These are phyloP conservation scores for Coniferiporia sulphurascens DNA, from an alignment of 1,284 basidiomycete species.

Conservation along the genomic window DNA sequence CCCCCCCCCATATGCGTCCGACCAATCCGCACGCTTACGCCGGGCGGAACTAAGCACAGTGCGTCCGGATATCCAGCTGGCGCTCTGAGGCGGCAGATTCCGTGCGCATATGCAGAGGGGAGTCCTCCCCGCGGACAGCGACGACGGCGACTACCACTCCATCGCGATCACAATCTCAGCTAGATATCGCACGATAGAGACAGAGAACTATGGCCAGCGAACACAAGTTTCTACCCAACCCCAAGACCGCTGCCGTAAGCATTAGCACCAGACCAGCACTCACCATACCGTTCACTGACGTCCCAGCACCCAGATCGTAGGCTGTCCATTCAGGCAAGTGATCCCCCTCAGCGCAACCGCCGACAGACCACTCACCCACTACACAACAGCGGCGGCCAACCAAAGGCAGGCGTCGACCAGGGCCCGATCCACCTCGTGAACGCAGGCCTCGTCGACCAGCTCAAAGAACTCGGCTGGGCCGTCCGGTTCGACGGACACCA, in stretches of 20 bases:
- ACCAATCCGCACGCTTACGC: no score
- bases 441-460: slow-evolving; percentile 77
- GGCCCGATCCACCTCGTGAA: slow-evolving; percentile 85
- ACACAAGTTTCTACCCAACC: slow-evolving; percentile 53
- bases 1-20: no score
- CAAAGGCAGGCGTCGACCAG: slow-evolving; percentile 82
- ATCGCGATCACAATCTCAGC: not conserved
- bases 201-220: slow-evolving; percentile 5
- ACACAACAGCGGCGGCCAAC: slow-evolving; percentile 52
- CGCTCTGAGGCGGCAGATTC: not conserved
- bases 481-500: slow-evolving; percentile 88
- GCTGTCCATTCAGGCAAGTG: slow-evolving; percentile 66
- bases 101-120: not conserved
- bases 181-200: not conserved
- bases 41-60: not conserved
- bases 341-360: not conserved
- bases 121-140: not conserved
- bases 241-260: slow-evolving; percentile 66
- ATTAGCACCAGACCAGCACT: no score
- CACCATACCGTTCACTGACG: not conserved
- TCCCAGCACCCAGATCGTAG: slow-evolving; percentile 49
- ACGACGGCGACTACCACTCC: not conserved
- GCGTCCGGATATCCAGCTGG: not conserved
- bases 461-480: slow-evolving; percentile 80
- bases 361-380: not conserved